phyloP scores from a whole-genome alignment of 2,329 filamentous ascomycete species.

The Neofusicoccum ribis region DNA sequence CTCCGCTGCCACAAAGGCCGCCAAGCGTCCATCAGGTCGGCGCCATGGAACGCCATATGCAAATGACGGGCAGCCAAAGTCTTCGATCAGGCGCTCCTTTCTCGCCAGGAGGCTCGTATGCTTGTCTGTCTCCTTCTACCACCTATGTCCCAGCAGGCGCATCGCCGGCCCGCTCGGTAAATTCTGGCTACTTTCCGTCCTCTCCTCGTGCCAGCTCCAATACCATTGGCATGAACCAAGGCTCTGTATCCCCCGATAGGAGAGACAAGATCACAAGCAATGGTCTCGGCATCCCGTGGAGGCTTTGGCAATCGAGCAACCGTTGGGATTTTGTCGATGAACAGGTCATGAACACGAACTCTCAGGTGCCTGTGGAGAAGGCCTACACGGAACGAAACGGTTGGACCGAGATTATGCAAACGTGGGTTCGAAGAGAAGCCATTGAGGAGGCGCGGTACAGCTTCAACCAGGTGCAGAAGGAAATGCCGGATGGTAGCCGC shows the following conservation, averaged over 20 bases:
- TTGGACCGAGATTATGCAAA: constrained; percentile 39
- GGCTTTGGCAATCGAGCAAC: constrained; percentile 31
- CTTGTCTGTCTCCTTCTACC: constrained; percentile 21
- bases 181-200: constrained; percentile 21
- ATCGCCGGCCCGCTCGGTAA: constrained; percentile 11
- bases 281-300: constrained; percentile 40
- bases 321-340: constrained; percentile 39
- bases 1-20: constrained; percentile 9
- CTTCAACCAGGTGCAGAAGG: constrained; percentile 36
- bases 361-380: constrained; percentile 28
- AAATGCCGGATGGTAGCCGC: constrained; percentile 30
- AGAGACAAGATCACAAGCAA: constrained; percentile 34
- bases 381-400: constrained; percentile 32
- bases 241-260: background rate
- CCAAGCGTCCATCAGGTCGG: background rate
- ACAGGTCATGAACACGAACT: constrained; percentile 33
- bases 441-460: constrained; percentile 35
- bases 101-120: constrained; percentile 25
- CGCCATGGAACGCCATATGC: constrained; percentile 3
- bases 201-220: constrained; percentile 31
- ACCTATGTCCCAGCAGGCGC: constrained; percentile 23
- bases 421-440: constrained; percentile 41
- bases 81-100: background rate
- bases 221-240: constrained; percentile 25
- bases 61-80: background rate